phyloP scores from a whole-genome alignment of 2,329 filamentous ascomycete species.

The Alternaria incomplexa region DNA sequence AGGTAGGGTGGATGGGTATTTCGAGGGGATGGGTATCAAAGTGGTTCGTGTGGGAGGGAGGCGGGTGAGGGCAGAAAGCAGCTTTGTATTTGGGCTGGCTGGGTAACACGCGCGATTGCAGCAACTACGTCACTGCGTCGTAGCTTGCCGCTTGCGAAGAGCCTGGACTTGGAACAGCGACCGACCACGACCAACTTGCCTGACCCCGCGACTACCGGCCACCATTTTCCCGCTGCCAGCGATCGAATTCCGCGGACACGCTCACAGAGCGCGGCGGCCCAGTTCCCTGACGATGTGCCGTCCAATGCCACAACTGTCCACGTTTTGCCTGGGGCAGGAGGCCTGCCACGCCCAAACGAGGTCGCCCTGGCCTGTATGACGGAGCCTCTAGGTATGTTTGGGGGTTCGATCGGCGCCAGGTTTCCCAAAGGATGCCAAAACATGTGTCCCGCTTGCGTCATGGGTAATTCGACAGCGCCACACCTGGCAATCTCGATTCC shows the following conservation, averaged over 20 bases:
- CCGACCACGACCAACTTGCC: constrained; percentile 3
- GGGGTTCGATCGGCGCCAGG: constrained; percentile 12
- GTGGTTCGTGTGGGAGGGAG: constrained; percentile 9
- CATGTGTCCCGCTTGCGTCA: constrained; percentile 20
- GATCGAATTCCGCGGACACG: constrained; percentile 1
- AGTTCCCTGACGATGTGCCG: background rate
- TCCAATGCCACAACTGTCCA: background rate
- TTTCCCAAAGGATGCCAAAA: constrained; percentile 10
- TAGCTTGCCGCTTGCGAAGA: constrained; percentile 11
- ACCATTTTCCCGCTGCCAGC: background rate
- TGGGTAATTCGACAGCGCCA: constrained; percentile 12
- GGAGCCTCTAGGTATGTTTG: constrained; percentile 7
- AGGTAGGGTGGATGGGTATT: constrained; percentile 11
- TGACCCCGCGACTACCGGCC: constrained; percentile 9
- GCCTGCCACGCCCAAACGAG: constrained; percentile 2
- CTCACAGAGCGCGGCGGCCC: background rate
- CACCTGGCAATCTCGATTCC: constrained; percentile 6
- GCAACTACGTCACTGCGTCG: constrained; percentile 18
- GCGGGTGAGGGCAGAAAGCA: constrained; percentile 15
- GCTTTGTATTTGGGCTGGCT: constrained; percentile 28
- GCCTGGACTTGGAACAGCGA: constrained; percentile 10
- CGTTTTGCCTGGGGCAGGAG: background rate
- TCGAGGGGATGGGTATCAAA: constrained; percentile 12
- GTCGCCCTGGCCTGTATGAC: constrained; percentile 9
- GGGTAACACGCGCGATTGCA: constrained; percentile 20